Conservation (phyloP, 768 basidiomycete species). For the Psilocybe cyanescens region DNA sequence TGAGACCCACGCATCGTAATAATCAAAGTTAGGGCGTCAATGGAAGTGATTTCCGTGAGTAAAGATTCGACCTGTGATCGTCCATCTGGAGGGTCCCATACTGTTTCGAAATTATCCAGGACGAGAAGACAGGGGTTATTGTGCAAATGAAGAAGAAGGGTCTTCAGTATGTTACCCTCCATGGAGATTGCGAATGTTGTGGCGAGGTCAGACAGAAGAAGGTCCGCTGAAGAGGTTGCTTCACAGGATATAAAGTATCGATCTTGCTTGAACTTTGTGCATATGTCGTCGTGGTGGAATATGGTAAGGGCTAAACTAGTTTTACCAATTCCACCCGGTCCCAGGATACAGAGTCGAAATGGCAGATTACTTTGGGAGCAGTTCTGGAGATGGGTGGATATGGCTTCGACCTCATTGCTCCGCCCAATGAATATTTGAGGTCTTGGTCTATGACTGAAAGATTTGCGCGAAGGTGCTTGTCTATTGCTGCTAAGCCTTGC, state of each 20-base stretch:
- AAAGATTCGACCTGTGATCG: constrained; percentile 27
- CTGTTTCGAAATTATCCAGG: constrained; percentile 37
- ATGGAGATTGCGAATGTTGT: constrained; percentile 16
- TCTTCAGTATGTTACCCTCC: constrained; percentile 19
- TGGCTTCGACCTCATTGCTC: constrained; percentile 20
- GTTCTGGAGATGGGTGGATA: constrained; percentile 19
- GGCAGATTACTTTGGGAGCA: background rate
- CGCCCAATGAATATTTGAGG: constrained; percentile 30
- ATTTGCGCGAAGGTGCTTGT: background rate
- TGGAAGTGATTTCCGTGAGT: constrained; percentile 23
- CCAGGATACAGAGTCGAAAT: constrained; percentile 29
- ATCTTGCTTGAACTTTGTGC: constrained; percentile 16
- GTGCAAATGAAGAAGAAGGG: constrained; percentile 16
- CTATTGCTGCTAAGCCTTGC: no score
- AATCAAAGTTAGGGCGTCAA: constrained; percentile 25
- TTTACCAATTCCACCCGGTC: constrained; percentile 36
- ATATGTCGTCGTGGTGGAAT: constrained; percentile 24
- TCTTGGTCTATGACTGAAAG: constrained; percentile 13
- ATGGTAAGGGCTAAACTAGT: constrained; percentile 31
- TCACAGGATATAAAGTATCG: constrained; percentile 35
- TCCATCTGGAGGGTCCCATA: constrained; percentile 29
- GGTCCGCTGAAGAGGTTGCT: constrained; percentile 23
- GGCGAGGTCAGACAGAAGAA: constrained; percentile 26
- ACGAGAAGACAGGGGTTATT: constrained; percentile 24
- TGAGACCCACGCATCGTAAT: constrained; percentile 35